Percentiles rank a stretch among this genome's conserved stretches.
Conservation (phyloP, 345 rosid species). For the Lepidium aucheri region DNA sequence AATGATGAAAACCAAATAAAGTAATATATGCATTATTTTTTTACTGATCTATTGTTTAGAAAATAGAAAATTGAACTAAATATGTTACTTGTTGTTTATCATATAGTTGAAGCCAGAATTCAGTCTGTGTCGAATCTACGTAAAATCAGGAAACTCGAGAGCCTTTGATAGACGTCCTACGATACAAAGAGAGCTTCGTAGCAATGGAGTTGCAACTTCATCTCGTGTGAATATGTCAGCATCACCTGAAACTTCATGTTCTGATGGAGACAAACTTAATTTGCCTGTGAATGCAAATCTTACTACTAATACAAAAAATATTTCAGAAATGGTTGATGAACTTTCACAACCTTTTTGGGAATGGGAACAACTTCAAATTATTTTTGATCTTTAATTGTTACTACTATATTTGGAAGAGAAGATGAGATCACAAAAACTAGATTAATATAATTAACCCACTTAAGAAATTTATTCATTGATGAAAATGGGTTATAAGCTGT, state of each 20-base stretch:
- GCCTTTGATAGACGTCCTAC: slow-evolving; percentile 27
- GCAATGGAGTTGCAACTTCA: background rate
- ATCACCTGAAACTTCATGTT: slow-evolving; percentile 12
- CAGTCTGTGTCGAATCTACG: slow-evolving; percentile 27
- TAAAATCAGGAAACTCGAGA: slow-evolving; percentile 17
- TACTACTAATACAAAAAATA: slow-evolving; percentile 5
- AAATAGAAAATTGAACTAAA: background rate
- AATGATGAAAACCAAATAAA: too few species aligned
- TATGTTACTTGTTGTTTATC: background rate
- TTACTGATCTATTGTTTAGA: too few species aligned
- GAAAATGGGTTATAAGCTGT: too few species aligned
- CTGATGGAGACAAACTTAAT: slow-evolving; percentile 1
- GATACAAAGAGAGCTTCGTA: slow-evolving; percentile 4
- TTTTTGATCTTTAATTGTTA: background rate
- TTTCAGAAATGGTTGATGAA: slow-evolving; percentile 16
- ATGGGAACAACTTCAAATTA: slow-evolving; percentile 17
- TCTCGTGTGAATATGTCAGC: background rate
- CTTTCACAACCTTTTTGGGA: slow-evolving; percentile 36
- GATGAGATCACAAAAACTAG: background rate
- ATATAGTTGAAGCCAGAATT: slow-evolving; percentile 14
- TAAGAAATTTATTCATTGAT: too few species aligned
- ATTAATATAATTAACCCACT: background rate
- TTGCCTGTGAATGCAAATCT: background rate
- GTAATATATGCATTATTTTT: too few species aligned
- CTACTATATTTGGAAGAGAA: background rate